Evolutionary conservation across 164 flowering plant genomes (phyloP).

Genomic region (Tetracentron sinense): DNA sequence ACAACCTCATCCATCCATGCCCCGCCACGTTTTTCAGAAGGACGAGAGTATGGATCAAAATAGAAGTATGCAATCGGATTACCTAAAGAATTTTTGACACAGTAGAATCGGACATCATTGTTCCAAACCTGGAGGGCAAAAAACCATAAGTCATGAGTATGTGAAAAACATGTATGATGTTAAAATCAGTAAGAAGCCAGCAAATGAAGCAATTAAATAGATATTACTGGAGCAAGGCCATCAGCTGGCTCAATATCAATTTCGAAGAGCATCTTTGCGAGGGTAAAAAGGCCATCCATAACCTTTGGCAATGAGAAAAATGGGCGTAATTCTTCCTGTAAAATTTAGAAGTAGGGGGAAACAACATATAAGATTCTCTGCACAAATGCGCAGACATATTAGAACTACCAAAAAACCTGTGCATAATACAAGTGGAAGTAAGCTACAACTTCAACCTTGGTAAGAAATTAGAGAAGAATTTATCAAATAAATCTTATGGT

Average conservation of each 20-base stretch:
- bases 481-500: too few species aligned
- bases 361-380: slow-evolving; percentile 2
- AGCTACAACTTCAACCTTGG: too few species aligned
- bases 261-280: slow-evolving; percentile 81
- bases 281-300: slow-evolving; percentile 92
- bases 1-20: slow-evolving; percentile 99
- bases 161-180: slow-evolving; percentile 3
- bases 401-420: too few species aligned
- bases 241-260: slow-evolving; percentile 78
- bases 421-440: neutral
- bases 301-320: slow-evolving; percentile 94
- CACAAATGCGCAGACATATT: neutral
- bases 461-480: too few species aligned
- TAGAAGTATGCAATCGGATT: slow-evolving; percentile 88
- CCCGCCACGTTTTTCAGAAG: slow-evolving; percentile 93
- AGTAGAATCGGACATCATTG: slow-evolving; percentile 73
- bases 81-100: slow-evolving; percentile 78
- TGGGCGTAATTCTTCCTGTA: slow-evolving; percentile 92
- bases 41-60: slow-evolving; percentile 95
- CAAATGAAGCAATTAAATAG: slow-evolving; percentile 10
- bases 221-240: slow-evolving; percentile 84
- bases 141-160: neutral
- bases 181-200: slow-evolving; percentile 5
- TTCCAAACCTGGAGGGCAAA: slow-evolving; percentile 71
- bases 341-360: slow-evolving; percentile 7